These are phyloP conservation scores for Cyberlindnera meyerae DNA, from an alignment of 805 yeast genomes.

Conservation along the genomic window DNA sequence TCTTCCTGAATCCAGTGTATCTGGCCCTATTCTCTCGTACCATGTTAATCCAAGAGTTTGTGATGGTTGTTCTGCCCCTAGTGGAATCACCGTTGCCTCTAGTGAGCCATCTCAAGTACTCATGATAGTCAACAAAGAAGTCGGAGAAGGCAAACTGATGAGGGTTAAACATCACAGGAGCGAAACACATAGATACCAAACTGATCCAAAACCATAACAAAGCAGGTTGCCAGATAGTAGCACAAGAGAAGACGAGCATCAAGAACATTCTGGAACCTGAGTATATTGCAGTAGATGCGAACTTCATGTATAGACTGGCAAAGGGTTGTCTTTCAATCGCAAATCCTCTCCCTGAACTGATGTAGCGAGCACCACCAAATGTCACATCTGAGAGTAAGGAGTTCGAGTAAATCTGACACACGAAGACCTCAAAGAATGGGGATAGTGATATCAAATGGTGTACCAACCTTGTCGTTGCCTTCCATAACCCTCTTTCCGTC, in stretches of 20 bases:
- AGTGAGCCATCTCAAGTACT: slow-evolving; percentile 68
- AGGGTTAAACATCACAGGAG: slow-evolving; percentile 75
- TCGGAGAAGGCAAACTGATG: slow-evolving; percentile 68
- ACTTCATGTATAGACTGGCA: slow-evolving; percentile 65
- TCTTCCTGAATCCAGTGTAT: slow-evolving; percentile 83
- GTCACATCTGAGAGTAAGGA: slow-evolving; percentile 71
- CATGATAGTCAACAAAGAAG: slow-evolving; percentile 64
- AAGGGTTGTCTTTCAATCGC: slow-evolving; percentile 81
- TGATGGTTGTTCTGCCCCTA: slow-evolving; percentile 22
- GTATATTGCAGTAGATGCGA: slow-evolving; percentile 72
- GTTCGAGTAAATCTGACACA: slow-evolving; percentile 86
- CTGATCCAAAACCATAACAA: slow-evolving; percentile 74
- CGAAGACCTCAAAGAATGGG: slow-evolving; percentile 92
- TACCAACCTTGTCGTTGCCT: slow-evolving; percentile 64
- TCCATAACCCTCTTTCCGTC: slow-evolving; percentile 78
- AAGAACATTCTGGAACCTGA: slow-evolving; percentile 67
- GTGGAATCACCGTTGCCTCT: slow-evolving; percentile 71
- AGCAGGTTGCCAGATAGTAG: slow-evolving; percentile 78
- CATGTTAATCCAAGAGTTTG: slow-evolving; percentile 72
- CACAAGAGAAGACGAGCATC: slow-evolving; percentile 67
- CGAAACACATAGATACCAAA: slow-evolving; percentile 55
- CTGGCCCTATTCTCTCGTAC: slow-evolving; percentile 77
- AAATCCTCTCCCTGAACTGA: slow-evolving; percentile 91
- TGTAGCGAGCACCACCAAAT: slow-evolving; percentile 89
- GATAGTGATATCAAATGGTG: slow-evolving; percentile 78